These are phyloP conservation scores for Sporothrix inflata DNA, from an alignment of 2,329 filamentous ascomycete species.

Conservation along the genomic window DNA sequence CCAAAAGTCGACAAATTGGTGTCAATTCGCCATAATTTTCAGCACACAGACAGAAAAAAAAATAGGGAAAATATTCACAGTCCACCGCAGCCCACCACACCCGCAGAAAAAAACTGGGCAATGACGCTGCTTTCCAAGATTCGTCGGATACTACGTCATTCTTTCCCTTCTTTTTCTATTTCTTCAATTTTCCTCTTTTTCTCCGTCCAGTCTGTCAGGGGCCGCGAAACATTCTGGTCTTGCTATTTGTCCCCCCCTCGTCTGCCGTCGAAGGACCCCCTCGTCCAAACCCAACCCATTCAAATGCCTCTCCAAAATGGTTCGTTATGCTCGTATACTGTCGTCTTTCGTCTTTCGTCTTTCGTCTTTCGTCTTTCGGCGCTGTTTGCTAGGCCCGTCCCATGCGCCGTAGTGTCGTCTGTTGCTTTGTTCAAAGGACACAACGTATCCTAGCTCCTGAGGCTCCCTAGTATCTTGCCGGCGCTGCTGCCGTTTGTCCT, in stretches of 20 bases:
- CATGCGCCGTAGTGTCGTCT: neutral
- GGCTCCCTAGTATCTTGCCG: too few relatives aligned
- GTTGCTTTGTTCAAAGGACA: neutral
- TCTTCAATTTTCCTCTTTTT: neutral
- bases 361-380: neutral
- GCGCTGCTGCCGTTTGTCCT: neutral
- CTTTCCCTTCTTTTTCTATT: neutral
- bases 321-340: neutral
- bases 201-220: neutral
- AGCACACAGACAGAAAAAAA: neutral
- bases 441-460: too few relatives aligned
- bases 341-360: neutral
- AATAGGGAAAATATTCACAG: neutral
- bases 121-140: constrained; percentile 24
- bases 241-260: neutral
- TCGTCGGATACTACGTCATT: constrained; percentile 21
- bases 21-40: neutral
- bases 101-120: constrained; percentile 21
- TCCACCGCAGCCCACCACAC: neutral
- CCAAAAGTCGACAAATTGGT: neutral
- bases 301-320: neutral
- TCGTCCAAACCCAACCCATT: neutral
- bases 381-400: neutral
- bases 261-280: neutral
- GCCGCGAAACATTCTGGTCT: neutral